phyloP scores from a whole-genome alignment of 352 stramenopile species.

The Globisporangium perplexum region DNA sequence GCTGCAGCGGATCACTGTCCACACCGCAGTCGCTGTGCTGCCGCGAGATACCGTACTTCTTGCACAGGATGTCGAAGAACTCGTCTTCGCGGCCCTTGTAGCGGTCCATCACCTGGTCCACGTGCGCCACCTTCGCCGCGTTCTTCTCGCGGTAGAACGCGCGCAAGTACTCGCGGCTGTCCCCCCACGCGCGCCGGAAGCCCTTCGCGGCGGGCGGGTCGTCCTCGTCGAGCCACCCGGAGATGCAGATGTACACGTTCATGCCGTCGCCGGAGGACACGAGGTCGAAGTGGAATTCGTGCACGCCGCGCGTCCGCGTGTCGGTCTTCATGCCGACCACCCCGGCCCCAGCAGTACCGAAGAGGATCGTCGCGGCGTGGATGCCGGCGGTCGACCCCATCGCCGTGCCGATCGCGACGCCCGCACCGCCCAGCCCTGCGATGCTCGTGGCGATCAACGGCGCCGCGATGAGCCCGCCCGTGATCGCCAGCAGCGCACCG shows the following conservation, averaged over 20 bases:
- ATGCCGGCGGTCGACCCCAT: constrained; percentile 47
- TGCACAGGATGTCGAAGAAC: constrained; percentile 67
- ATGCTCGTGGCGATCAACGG: constrained; percentile 60
- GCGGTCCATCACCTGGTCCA: constrained; percentile 74
- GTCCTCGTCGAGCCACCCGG: constrained; percentile 79
- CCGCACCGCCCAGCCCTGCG: constrained; percentile 52
- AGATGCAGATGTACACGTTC: constrained; percentile 87
- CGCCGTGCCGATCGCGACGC: constrained; percentile 51
- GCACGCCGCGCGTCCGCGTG: constrained; percentile 58
- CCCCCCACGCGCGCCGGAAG: constrained; percentile 72
- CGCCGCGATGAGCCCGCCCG: constrained; percentile 52
- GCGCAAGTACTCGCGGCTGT: constrained; percentile 70
- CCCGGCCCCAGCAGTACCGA: constrained; percentile 72
- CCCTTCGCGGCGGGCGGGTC: constrained; percentile 35
- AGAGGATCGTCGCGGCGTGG: constrained; percentile 70
- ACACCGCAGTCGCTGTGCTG: constrained; percentile 6
- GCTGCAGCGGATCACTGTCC: constrained; percentile 37
- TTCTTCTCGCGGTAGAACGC: constrained; percentile 71
- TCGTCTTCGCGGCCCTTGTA: constrained; percentile 83
- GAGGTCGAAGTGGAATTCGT: constrained; percentile 81
- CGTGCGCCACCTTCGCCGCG: constrained; percentile 66
- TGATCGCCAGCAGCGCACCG: constrained; percentile 67
- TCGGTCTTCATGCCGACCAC: constrained; percentile 81
- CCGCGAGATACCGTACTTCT: constrained; percentile 39
- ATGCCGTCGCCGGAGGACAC: constrained; percentile 75